Evolutionary conservation across 345 rosid genomes (phyloP).

Genomic region (Eucalyptus pauciflora): DNA sequence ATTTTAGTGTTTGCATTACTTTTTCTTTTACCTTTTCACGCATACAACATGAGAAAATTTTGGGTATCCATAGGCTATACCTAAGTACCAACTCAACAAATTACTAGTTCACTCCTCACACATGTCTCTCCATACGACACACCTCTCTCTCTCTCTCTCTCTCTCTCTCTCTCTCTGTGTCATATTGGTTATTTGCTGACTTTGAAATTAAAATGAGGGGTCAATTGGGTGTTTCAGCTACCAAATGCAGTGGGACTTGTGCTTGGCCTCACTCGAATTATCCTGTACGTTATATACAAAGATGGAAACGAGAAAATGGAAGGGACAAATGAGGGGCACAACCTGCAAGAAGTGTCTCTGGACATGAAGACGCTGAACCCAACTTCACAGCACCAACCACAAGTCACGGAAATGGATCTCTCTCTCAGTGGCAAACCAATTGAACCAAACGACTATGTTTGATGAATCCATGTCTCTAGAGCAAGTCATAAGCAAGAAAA

Average conservation of each 20-base stretch:
- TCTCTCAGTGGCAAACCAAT: not conserved
- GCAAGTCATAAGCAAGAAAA: not conserved
- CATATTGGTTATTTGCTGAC: not conserved
- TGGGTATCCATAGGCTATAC: too few relatives aligned
- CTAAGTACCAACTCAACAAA: too few relatives aligned
- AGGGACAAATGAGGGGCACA: not conserved
- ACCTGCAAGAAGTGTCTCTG: not conserved
- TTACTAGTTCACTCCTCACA: too few relatives aligned
- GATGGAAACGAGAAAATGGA: not conserved
- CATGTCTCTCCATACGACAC: too few relatives aligned
- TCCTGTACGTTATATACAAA: constrained; percentile 22
- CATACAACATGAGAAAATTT: too few relatives aligned
- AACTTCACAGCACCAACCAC: not conserved
- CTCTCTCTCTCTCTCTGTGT: not conserved
- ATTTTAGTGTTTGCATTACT: not conserved
- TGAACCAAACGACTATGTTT: not conserved
- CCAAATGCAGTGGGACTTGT: constrained; percentile 38
- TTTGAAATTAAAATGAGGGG: not conserved
- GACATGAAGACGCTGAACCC: not conserved
- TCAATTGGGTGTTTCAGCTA: constrained; percentile 5
- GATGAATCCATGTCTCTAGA: not conserved
- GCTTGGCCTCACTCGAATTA: constrained; percentile 37
- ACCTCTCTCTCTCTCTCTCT: not conserved
- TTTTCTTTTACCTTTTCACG: too few relatives aligned
- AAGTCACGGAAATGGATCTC: not conserved